Conservation (phyloP, 768 basidiomycete species). For the Rhodotorula paludigena region DNA sequence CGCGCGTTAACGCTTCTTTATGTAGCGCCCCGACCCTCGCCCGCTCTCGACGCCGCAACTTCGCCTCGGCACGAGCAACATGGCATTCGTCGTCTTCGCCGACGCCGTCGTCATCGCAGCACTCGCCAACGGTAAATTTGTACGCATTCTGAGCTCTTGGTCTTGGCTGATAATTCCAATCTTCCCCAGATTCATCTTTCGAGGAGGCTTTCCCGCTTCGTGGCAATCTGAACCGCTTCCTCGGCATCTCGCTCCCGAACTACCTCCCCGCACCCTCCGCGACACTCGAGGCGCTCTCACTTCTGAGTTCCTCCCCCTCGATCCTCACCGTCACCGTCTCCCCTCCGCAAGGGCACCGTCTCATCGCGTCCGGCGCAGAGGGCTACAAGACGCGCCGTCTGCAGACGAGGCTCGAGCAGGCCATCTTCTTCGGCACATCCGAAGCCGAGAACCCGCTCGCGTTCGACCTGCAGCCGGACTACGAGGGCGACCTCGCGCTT, state of each 20-base stretch:
- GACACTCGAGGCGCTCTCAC: slow-evolving; percentile 13
- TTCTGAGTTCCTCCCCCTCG: slow-evolving; percentile 34
- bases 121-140: slow-evolving; percentile 25
- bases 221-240: slow-evolving; percentile 46
- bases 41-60: slow-evolving; percentile 47
- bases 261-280: slow-evolving; percentile 1
- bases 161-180: too few species aligned
- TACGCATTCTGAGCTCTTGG: too few species aligned
- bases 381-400: slow-evolving; percentile 44
- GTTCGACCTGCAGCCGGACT: slow-evolving; percentile 45
- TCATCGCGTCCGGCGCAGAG: slow-evolving; percentile 12
- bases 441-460: slow-evolving; percentile 48
- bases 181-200: slow-evolving; percentile 43
- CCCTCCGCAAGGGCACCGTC: slow-evolving; percentile 1
- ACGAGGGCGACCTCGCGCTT: slow-evolving; percentile 46
- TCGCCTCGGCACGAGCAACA: slow-evolving; percentile 41
- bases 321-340: slow-evolving; percentile 23
- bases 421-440: slow-evolving; percentile 49
- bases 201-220: slow-evolving; percentile 49
- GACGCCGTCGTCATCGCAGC: slow-evolving; percentile 46
- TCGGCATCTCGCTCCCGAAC: slow-evolving; percentile 42
- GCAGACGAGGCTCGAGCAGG: slow-evolving; percentile 49
- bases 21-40: slow-evolving; percentile 45
- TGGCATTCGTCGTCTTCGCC: slow-evolving; percentile 48
- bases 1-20: not conserved